Evolutionary conservation across 768 basidiomycete species (phyloP).

Genomic region (Termitomyces sp.): DNA sequence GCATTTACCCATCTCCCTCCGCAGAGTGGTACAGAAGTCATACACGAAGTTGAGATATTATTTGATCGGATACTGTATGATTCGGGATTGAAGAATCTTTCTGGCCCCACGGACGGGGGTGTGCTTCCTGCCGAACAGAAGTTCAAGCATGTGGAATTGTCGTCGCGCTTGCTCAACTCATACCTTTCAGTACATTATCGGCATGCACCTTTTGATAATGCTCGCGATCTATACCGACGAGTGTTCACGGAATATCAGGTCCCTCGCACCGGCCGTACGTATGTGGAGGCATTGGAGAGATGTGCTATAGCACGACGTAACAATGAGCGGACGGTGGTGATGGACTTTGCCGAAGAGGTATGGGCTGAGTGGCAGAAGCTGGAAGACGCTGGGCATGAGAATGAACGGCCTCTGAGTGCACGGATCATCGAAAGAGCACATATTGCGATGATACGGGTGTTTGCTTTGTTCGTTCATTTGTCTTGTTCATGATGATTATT

Average conservation of each 20-base stretch:
- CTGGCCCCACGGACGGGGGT: conserved; percentile 4
- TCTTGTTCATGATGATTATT: neutral
- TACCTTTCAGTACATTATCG: conserved; percentile 75
- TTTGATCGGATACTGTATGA: conserved; percentile 56
- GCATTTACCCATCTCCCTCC: conserved; percentile 57
- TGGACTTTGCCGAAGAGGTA: conserved; percentile 49
- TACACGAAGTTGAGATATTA: conserved; percentile 62
- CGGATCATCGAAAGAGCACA: conserved; percentile 67
- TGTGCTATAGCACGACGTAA: conserved; percentile 42
- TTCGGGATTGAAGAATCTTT: conserved; percentile 10
- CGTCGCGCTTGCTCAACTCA: conserved; percentile 65
- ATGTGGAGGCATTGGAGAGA: conserved; percentile 62
- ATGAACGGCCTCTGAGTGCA: conserved; percentile 23
- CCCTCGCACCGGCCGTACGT: conserved; percentile 45
- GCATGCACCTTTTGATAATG: conserved; percentile 41
- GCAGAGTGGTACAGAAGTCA: conserved; percentile 64
- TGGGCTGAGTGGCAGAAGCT: conserved; percentile 60
- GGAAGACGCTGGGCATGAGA: conserved; percentile 34
- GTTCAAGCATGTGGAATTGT: conserved; percentile 55
- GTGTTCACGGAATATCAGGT: conserved; percentile 41
- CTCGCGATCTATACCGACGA: conserved; percentile 43
- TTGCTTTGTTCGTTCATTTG: conserved; percentile 47
- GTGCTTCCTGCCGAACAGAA: conserved; percentile 20
- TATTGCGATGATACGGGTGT: conserved; percentile 58
- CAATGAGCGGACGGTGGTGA: conserved; percentile 40